Base-by-base conservation (phyloP, 495 filamentous ascomycete genomes). In the Barbatosphaeria neglecta region DNA sequence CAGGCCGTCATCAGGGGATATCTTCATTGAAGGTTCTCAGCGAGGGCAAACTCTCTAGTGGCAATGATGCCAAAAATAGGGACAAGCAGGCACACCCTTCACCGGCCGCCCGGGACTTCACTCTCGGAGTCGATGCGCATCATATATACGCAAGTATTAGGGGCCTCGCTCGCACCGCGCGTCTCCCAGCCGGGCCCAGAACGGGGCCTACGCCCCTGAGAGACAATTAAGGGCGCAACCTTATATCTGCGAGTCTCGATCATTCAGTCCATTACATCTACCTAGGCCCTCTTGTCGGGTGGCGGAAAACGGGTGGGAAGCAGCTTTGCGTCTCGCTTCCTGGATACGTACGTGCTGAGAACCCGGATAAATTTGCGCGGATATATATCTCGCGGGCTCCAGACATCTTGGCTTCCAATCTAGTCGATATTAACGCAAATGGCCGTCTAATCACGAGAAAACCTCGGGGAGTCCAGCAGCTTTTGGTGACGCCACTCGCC, bases 401-500 rank as follows among this genome's bases (percentile, higher is more conserved):
- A 13, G 10, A 11, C 20, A 5, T n/a, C 39, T 41, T 47, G 35
- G 37, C 45, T 18, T 47, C 16, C 22, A 46, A 40, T 40, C 45
- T 47, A 28, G 22, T n/a, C 27, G 0, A 24, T 13, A 20, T 27
- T 41, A 40, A 47, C 9, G 19, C 45, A 25, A 16, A 40, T 57
- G 48, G 24, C 6, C 20, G 9, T 6, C n/a, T 41, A 19, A n/a
- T 24, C 39, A 41, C 39, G 10, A 15, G 16, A n/a, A n/a, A n/a
- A n/a, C n/a, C n/a, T n/a, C n/a, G n/a, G n/a, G n/a, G n/a, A n/a
- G n/a, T n/a, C n/a, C n/a, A n/a, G n/a, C n/a, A n/a, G n/a, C 9
- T 22, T 31, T 37, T 16, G 20, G 6, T 50, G 38, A 50, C 45
- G 33, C 43, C 47, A 49, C 19, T 24, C 22, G 20, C 4, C 6